These are phyloP conservation scores for Ceratobasidium sp. DNA, from an alignment of 1,284 basidiomycete genomes.

Conservation along the genomic window DNA sequence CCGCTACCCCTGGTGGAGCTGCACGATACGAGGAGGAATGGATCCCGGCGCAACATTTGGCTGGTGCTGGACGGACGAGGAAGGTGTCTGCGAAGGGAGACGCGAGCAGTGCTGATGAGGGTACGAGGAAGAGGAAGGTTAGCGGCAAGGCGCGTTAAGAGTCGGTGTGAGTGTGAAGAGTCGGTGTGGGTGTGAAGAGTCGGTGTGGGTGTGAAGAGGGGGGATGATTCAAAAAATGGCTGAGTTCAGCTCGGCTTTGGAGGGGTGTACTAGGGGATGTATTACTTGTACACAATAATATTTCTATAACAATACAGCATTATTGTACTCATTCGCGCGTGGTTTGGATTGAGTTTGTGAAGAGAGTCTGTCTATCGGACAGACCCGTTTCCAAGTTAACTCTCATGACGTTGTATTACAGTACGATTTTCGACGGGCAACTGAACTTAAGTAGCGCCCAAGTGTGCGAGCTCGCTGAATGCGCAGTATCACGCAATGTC, in stretches of 20 bases:
- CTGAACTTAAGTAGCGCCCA: no score
- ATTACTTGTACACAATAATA: conserved; percentile 38
- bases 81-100: conserved; percentile 63
- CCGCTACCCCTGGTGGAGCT: conserved; percentile 64
- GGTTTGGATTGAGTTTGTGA: no score
- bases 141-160: conserved; percentile 37
- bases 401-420: no score
- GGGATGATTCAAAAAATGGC: conserved; percentile 21
- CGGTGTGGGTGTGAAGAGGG: no score
- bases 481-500: no score
- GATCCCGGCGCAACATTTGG: conserved; percentile 90
- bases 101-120: conserved; percentile 74
- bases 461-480: no score
- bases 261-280: conserved; percentile 23
- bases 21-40: conserved; percentile 90
- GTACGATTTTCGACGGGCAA: no score
- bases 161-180: no score
- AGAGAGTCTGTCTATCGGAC: no score
- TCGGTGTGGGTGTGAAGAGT: no score
- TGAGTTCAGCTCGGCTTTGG: conserved; percentile 19
- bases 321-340: not conserved
- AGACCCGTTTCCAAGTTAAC: no score
- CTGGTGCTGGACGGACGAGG: conserved; percentile 68
- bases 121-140: conserved; percentile 38
- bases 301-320: not conserved